Base-by-base conservation (phyloP, 768 basidiomycete genomes). In the Collybia sordida region DNA sequence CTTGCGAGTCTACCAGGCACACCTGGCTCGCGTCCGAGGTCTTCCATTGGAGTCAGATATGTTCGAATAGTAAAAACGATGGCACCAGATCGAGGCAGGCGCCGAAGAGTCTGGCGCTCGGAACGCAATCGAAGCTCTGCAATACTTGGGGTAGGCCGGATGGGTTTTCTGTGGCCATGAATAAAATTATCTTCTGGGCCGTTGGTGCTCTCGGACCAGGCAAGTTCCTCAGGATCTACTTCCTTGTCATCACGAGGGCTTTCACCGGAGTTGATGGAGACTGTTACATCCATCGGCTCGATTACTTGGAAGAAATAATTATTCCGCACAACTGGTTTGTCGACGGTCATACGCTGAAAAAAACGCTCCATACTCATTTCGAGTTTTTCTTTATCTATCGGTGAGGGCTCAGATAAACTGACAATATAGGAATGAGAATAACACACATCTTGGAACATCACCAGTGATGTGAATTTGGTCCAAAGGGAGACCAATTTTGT, bases 401-500 rank as follows among this genome's bases (percentile, higher is more conserved):
- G 42, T 38, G 11, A 23, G 8, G 42, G 17, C 6, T 17, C 21
- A 17, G 4, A 11, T 37, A 6, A 22, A 4, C 27, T 22, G 3
- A 17, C 12, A 0, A 1, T 47, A 31, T 9, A 47, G 37, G 45
- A 37, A 27, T 47, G n/a, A 37, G 34, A 24, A 8, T 37, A 36
- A 67, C 84, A 61, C 64, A 86, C 87, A 89, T 65, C 81, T 81
- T 15, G 88, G 86, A 34, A 90, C 89, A 59, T 83, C 71, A 22
- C 90, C 88, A 22, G 75, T 72, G 47, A 71, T 65, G 65, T 91
- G 88, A 37, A 90, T 89, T 47, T 88, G 82, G 47, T 88, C 83
- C 31, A 90, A 69, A 18, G 82, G 72, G 58, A 83, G 70, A 6
- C 88, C 90, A 47, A 88, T 79, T 69, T 90, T 90, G 66, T 90